These are phyloP conservation scores for Halocafeteria seosinensis DNA, from an alignment of 108 stramenopile species.

Conservation along the genomic window DNA sequence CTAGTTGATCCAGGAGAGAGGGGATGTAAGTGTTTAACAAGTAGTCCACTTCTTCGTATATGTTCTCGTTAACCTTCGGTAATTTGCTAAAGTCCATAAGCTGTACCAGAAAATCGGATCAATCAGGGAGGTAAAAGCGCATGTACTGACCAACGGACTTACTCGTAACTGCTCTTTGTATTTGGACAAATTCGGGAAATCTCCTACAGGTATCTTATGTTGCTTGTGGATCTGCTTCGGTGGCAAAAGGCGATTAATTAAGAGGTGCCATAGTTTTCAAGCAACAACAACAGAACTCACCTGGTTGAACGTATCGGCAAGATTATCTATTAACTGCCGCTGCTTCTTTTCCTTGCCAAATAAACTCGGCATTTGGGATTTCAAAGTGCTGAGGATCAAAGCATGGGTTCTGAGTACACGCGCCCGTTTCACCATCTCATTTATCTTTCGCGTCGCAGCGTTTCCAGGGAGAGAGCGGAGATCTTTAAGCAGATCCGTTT, in stretches of 20 bases:
- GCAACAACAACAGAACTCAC: too few species aligned
- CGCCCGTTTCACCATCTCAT: slow-evolving; percentile 92
- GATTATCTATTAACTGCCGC: slow-evolving; percentile 58
- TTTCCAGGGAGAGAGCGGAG: slow-evolving; percentile 76
- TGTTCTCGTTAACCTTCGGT: slow-evolving; percentile 32
- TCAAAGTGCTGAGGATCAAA: slow-evolving; percentile 86
- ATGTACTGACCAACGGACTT: too few species aligned
- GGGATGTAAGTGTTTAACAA: slow-evolving; percentile 69
- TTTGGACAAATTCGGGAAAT: slow-evolving; percentile 83
- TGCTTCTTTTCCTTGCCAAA: slow-evolving; percentile 83
- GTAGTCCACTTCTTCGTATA: slow-evolving; percentile 65
- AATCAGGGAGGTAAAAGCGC: too few species aligned
- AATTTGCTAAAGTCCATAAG: slow-evolving; percentile 56
- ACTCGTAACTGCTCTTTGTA: too few species aligned
- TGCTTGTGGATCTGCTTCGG: slow-evolving; percentile 63
- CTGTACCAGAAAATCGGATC: too few species aligned
- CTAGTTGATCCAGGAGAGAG: slow-evolving; percentile 32
- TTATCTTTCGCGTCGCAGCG: slow-evolving; percentile 85
- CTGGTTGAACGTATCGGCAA: slow-evolving; percentile 74
- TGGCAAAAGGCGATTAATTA: too few species aligned
- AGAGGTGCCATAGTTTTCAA: too few species aligned
- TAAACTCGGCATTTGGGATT: slow-evolving; percentile 85
- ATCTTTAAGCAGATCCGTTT: slow-evolving; percentile 76
- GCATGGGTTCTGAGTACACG: slow-evolving; percentile 88
- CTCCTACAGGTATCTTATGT: slow-evolving; percentile 60